Evolutionary conservation across 2,329 filamentous ascomycete genomes (phyloP), one percentile per base, ranked within the genome.

Genomic region (Alternaria tenuissima): DNA sequence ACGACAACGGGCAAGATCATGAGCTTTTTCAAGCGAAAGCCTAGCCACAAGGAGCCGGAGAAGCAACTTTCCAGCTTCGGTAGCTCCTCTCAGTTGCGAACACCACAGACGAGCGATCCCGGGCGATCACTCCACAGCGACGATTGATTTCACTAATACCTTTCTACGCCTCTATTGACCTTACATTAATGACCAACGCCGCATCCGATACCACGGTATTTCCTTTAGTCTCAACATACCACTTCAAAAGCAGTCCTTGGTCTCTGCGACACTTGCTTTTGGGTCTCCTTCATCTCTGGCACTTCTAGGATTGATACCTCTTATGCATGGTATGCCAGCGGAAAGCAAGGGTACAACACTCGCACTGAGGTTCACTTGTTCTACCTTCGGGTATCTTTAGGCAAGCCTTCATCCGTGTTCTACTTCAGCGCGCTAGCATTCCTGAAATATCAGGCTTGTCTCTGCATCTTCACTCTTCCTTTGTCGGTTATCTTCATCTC

Each of bases 1-100:
- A 73, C 73, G 24, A 71, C 70, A 11, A 70, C 74, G 4, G 75
- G 70, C 7, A 76, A 77, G 57, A 70, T 77, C 28, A 77, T 75
- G 57, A 76, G 61, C 52, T 76, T 78, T 46, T 78, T 78, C 66
- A 77, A 73, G 51, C 65, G 76, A 34, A 78, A 76, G 57, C 71
- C 74, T 1, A 68, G 61, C 28, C 64, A 64, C 43, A 65, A 68
- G 36, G 73, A 77, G 24, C 69, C 72, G 14, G 73, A 75, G 38
- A 77, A 75, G 59, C 73, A 76, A 42, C 66, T 76, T 7, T 77
- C 73, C 11, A 76, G 73, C 49, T 76, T 72, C 42, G 72, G 76
- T 20, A 76, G 74, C 52, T 77, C 74, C 9, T 76, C 74, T 1
- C 76, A 78, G 49, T 59, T 76, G 11, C 72, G 71, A 30, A 76